Conservation (phyloP, 2,329 filamentous ascomycete species). For the Colletotrichum destructivum region DNA sequence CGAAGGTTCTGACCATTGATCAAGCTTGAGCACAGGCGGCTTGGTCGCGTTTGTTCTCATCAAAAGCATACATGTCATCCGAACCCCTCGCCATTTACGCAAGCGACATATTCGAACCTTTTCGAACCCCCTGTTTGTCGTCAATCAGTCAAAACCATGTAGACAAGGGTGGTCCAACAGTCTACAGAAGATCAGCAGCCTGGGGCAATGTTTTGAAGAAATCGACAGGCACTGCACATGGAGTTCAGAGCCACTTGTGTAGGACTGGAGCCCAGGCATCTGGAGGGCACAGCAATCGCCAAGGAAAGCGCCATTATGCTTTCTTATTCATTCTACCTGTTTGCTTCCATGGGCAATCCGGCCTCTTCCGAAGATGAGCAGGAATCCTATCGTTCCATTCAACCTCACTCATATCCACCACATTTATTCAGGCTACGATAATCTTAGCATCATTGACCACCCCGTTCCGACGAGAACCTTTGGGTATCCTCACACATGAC, state of each 20-base stretch:
- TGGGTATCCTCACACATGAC: conserved; percentile 17
- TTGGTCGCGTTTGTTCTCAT: background rate
- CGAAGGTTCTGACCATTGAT: conserved; percentile 3
- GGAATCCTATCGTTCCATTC: background rate
- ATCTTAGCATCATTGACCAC: background rate
- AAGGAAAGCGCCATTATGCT: background rate
- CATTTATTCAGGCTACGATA: background rate
- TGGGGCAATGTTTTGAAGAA: background rate
- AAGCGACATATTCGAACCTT: background rate
- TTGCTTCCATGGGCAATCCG: background rate
- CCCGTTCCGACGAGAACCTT: background rate
- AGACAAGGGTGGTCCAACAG: conserved; percentile 4
- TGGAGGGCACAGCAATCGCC: conserved; percentile 9
- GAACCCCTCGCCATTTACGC: background rate
- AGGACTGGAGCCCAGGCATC: conserved; percentile 7
- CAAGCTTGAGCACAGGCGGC: conserved; percentile 10
- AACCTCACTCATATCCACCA: background rate
- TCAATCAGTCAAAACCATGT: background rate
- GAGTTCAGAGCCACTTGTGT: no score
- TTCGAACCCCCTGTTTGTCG: conserved; percentile 1
- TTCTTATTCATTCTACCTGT: background rate
- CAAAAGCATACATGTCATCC: background rate
- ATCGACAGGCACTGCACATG: conserved; percentile 3
- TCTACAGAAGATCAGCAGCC: background rate
- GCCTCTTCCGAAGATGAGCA: background rate